phyloP scores from a whole-genome alignment of 73 alveolate species.

The Paramecium octaurelia region DNA sequence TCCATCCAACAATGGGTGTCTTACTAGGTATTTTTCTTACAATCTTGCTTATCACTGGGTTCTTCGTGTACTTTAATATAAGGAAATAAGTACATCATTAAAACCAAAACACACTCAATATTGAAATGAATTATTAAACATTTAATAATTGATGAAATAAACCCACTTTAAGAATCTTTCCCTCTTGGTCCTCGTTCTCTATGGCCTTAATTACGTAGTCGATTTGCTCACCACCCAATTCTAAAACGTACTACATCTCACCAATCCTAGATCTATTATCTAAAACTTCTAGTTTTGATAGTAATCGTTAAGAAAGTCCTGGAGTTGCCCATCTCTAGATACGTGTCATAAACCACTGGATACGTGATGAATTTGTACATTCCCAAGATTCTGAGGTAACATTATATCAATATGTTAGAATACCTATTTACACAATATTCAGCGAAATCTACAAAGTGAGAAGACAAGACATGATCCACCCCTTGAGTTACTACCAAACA shows the following conservation, averaged over 20 bases:
- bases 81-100: neutral
- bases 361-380: neutral
- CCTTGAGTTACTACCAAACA: constrained; percentile 61
- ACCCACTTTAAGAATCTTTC: neutral
- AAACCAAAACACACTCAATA: neutral
- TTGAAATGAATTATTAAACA: constrained; percentile 36
- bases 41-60: neutral
- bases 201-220: neutral
- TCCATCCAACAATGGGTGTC: neutral
- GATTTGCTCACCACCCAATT: neutral
- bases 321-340: neutral
- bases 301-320: neutral
- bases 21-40: neutral
- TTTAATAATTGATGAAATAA: constrained; percentile 6
- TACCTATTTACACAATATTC: constrained; percentile 19
- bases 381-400: neutral
- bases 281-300: neutral
- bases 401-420: neutral
- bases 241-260: neutral
- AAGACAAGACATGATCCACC: constrained; percentile 47
- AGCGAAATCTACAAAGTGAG: constrained; percentile 50
- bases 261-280: neutral
- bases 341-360: neutral
- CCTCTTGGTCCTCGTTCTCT: neutral
- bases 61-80: neutral